Conservation (phyloP, 495 filamentous ascomycete genomes). For the Tuber aestivum region DNA sequence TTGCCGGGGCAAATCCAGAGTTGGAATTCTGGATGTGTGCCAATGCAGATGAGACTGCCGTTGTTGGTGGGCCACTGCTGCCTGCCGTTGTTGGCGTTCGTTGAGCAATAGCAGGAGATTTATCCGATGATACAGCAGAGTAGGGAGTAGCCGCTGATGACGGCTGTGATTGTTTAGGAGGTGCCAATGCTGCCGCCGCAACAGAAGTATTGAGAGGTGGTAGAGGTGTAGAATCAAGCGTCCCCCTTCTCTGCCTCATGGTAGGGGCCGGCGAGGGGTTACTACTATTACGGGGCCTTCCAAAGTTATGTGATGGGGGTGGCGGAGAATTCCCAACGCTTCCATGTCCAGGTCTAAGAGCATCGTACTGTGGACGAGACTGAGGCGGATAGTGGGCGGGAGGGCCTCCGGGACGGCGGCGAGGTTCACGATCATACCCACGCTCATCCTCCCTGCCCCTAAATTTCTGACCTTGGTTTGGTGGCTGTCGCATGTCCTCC, state of each 20-base stretch:
- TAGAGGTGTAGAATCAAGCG: constrained; percentile 29
- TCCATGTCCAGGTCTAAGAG: neutral
- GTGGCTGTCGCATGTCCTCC: constrained; percentile 23
- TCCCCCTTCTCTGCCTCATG: constrained; percentile 33
- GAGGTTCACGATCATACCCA: neutral
- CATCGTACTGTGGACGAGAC: neutral
- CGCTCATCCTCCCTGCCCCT: constrained; percentile 20
- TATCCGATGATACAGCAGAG: constrained; percentile 21
- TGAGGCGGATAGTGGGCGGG: neutral
- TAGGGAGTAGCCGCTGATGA: constrained; percentile 19
- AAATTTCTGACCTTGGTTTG: constrained; percentile 17
- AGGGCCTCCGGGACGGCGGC: neutral
- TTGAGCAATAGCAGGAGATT: constrained; percentile 28
- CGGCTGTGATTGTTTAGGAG: constrained; percentile 18
- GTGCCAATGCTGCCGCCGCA: constrained; percentile 11
- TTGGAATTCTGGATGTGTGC: constrained; percentile 29
- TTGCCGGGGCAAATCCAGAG: constrained; percentile 31
- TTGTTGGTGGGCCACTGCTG: constrained; percentile 17
- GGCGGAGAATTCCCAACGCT: neutral
- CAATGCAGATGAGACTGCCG: constrained; percentile 11
- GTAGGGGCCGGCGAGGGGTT: constrained; percentile 27
- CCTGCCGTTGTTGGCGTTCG: constrained; percentile 16
- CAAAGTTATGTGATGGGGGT: constrained; percentile 21
- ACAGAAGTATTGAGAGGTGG: constrained; percentile 29
- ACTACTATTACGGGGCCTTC: constrained; percentile 27